Percentiles rank a stretch among this genome's conserved stretches.
Evolutionary conservation across 2,329 filamentous ascomycete species (phyloP).

Genomic region (Phaeosphaeriaceae sp.): DNA sequence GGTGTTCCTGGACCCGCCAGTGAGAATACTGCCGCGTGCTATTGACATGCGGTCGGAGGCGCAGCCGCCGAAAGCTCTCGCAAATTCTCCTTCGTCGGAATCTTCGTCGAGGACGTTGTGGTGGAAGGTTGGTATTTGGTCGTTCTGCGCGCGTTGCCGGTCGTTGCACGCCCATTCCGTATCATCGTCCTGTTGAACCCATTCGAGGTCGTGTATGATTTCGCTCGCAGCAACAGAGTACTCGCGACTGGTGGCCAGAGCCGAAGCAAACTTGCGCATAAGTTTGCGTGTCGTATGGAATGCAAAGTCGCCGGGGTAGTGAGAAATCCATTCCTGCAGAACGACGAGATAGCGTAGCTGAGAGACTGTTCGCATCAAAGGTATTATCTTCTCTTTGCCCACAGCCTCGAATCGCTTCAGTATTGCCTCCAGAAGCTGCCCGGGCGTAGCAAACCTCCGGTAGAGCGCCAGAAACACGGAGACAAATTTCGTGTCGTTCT

Average conservation of each 20-base stretch:
- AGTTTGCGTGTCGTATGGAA: slow-evolving; percentile 74
- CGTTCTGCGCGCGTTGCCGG: slow-evolving; percentile 59
- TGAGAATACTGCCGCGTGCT: slow-evolving; percentile 36
- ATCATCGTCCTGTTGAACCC: slow-evolving; percentile 85
- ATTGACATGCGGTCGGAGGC: slow-evolving; percentile 39
- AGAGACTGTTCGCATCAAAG: slow-evolving; percentile 77
- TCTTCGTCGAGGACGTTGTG: slow-evolving; percentile 50
- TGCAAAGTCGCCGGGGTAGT: slow-evolving; percentile 93
- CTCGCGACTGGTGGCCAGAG: slow-evolving; percentile 78
- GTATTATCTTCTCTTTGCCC: slow-evolving; percentile 70
- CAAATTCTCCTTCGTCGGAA: slow-evolving; percentile 45
- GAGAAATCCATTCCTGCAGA: slow-evolving; percentile 85
- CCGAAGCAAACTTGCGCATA: slow-evolving; percentile 76
- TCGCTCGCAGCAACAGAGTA: slow-evolving; percentile 87
- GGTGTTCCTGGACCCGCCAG: slow-evolving; percentile 29
- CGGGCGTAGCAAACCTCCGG: slow-evolving; percentile 87
- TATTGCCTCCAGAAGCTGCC: slow-evolving; percentile 78
- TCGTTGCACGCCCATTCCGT: slow-evolving; percentile 90
- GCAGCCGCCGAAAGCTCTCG: slow-evolving; percentile 38
- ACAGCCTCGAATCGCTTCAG: slow-evolving; percentile 76
- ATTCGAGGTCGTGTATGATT: slow-evolving; percentile 79
- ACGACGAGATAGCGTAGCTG: slow-evolving; percentile 86
- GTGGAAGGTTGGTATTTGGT: slow-evolving; percentile 52
- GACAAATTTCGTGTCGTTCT: slow-evolving; percentile 86
- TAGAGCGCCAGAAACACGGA: slow-evolving; percentile 92